A percentile compares a stretch with the other conserved stretches of the same genome.
These are phyloP conservation scores for Rhynchosporium secalis DNA, from an alignment of 2,329 filamentous ascomycete genomes.

Conservation along the genomic window DNA sequence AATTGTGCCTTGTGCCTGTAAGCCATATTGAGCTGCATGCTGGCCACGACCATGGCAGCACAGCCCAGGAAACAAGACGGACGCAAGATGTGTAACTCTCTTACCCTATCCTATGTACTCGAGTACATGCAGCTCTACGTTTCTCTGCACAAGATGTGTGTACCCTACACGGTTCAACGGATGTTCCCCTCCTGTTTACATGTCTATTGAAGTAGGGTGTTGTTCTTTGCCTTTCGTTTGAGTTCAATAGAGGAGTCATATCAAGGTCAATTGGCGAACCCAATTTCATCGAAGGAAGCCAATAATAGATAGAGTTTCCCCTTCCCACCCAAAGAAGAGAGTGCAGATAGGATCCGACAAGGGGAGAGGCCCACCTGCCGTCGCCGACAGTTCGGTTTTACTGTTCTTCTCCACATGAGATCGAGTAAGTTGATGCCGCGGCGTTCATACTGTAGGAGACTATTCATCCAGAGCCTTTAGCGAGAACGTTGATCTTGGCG, in stretches of 20 bases:
- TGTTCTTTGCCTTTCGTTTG: not conserved
- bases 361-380: conserved; percentile 5
- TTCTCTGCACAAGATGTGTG: no score
- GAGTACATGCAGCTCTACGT: not conserved
- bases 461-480: not conserved
- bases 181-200: not conserved
- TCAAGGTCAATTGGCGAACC: conserved; percentile 3
- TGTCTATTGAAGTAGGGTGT: not conserved
- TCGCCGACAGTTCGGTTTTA: conserved; percentile 10
- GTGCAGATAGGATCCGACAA: conserved; percentile 5
- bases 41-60: conserved; percentile 8
- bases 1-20: not conserved
- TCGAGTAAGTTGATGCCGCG: not conserved
- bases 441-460: not conserved
- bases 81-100: not conserved
- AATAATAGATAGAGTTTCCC: conserved; percentile 3
- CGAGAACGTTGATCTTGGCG: not conserved
- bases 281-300: not conserved
- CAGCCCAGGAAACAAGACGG: not conserved
- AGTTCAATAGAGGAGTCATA: not conserved
- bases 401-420: not conserved
- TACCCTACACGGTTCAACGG: not conserved
- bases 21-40: conserved; percentile 10
- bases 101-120: not conserved
- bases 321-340: not conserved